Conservation (phyloP, 345 rosid species). For the Anastatica hierochuntica region DNA sequence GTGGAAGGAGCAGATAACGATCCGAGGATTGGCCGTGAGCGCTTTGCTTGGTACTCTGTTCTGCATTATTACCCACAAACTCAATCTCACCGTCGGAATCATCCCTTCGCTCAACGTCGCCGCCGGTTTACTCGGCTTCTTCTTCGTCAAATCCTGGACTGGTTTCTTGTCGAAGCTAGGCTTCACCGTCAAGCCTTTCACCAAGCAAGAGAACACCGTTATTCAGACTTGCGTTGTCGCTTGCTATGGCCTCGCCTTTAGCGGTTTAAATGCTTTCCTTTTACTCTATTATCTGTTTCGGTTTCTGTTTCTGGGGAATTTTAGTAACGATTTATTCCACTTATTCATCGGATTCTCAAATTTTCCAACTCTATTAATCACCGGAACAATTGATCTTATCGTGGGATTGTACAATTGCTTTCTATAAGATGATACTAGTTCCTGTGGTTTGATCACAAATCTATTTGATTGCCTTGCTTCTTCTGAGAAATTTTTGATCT, state of each 20-base stretch:
- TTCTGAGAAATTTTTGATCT: too few relatives aligned
- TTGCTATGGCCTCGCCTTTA: slow-evolving; percentile 85
- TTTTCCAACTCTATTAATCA: too few relatives aligned
- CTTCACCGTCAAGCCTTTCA: slow-evolving; percentile 49
- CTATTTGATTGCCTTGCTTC: too few relatives aligned
- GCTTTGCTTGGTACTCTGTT: slow-evolving; percentile 62
- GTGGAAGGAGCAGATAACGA: slow-evolving; percentile 92
- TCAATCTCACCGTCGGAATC: slow-evolving; percentile 83
- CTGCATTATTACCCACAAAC: slow-evolving; percentile 85
- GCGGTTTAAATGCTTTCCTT: slow-evolving; percentile 45
- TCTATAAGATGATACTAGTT: too few relatives aligned
- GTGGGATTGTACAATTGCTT: too few relatives aligned
- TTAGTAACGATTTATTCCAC: too few relatives aligned
- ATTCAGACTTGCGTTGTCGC: slow-evolving; percentile 97
- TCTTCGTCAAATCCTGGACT: slow-evolving; percentile 87
- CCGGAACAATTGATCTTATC: too few relatives aligned
- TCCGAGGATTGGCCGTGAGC: slow-evolving; percentile 61
- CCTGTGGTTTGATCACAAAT: too few relatives aligned
- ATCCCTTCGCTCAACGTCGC: slow-evolving; percentile 88
- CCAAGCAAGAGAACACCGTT: slow-evolving; percentile 88
- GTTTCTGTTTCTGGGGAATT: too few relatives aligned
- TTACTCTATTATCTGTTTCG: too few relatives aligned
- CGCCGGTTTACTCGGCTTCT: slow-evolving; percentile 87
- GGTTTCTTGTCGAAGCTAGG: slow-evolving; percentile 56
- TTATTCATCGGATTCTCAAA: too few relatives aligned